phyloP scores from a whole-genome alignment of 2,329 filamentous ascomycete genomes.

The Epichloe gansuensis region DNA sequence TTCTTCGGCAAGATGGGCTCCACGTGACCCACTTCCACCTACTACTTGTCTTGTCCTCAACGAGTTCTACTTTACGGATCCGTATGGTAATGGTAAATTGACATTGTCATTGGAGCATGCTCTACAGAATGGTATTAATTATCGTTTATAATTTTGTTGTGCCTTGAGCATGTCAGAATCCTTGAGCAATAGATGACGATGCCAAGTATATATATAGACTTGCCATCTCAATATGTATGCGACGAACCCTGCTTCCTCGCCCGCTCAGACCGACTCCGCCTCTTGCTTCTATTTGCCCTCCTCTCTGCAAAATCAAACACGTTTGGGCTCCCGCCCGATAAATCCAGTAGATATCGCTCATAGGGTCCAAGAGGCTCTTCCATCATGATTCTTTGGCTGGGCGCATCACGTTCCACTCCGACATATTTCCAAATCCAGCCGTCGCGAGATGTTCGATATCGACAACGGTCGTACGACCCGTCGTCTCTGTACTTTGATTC shows the following conservation, averaged over 20 bases:
- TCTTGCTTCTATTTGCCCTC: conserved; percentile 8
- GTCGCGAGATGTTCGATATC: conserved; percentile 6
- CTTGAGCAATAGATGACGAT: too few relatives aligned
- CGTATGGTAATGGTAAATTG: too few relatives aligned
- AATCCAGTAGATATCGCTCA: conserved; percentile 34
- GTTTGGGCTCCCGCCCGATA: conserved; percentile 32
- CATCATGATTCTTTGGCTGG: conserved; percentile 30
- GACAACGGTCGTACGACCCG: conserved; percentile 15
- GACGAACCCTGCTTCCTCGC: not conserved
- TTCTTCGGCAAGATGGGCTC: not conserved
- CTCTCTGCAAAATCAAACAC: conserved; percentile 30
- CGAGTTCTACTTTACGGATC: too few relatives aligned
- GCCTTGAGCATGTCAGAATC: too few relatives aligned
- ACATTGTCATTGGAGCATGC: too few relatives aligned
- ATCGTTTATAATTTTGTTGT: too few relatives aligned
- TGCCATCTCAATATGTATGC: not conserved
- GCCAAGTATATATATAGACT: not conserved
- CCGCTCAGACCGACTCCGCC: conserved; percentile 3
- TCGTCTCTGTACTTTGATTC: conserved; percentile 7
- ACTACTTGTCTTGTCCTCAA: not conserved
- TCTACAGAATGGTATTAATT: too few relatives aligned
- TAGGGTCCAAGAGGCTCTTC: conserved; percentile 43
- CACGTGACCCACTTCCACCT: conserved; percentile 2
- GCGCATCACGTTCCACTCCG: conserved; percentile 30
- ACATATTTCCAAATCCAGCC: conserved; percentile 45